Percentiles rank a stretch among this genome's conserved stretches.
phyloP scores from a whole-genome alignment of 2,329 filamentous ascomycete genomes.

The Chrysoporthe puriensis region DNA sequence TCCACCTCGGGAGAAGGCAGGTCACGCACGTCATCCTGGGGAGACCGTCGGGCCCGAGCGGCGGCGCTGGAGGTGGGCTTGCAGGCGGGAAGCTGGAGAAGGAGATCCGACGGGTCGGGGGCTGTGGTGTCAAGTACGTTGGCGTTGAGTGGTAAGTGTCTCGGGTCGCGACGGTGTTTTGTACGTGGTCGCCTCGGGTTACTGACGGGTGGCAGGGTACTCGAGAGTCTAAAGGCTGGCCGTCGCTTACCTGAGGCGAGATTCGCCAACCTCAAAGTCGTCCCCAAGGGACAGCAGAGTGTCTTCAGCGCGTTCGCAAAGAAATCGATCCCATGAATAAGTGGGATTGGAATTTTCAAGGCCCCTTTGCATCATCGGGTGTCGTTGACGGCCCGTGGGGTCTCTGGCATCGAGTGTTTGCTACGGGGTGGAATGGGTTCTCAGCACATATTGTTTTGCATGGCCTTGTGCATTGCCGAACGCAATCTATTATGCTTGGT shows the following conservation, averaged over 20 bases:
- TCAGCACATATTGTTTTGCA: slow-evolving; percentile 10
- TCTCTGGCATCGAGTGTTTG: slow-evolving; percentile 20
- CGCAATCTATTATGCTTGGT: slow-evolving; percentile 6
- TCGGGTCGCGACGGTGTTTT: not conserved
- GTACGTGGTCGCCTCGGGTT: slow-evolving; percentile 18
- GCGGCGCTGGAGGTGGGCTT: slow-evolving; percentile 73
- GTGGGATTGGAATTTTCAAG: not conserved
- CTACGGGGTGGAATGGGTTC: slow-evolving; percentile 3
- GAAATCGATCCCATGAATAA: slow-evolving; percentile 21
- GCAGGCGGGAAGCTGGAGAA: slow-evolving; percentile 79
- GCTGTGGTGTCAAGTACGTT: slow-evolving; percentile 77
- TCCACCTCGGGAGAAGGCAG: slow-evolving; percentile 69
- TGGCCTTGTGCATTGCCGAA: slow-evolving; percentile 16
- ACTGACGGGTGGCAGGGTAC: slow-evolving; percentile 56
- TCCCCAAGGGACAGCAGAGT: slow-evolving; percentile 64
- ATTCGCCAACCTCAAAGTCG: slow-evolving; percentile 68
- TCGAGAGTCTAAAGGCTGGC: slow-evolving; percentile 80
- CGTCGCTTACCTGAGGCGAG: slow-evolving; percentile 74
- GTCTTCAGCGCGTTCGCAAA: slow-evolving; percentile 52
- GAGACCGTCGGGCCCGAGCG: slow-evolving; percentile 50
- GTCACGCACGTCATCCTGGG: slow-evolving; percentile 90
- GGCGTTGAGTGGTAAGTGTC: slow-evolving; percentile 73
- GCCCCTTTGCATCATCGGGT: not conserved
- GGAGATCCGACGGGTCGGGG: slow-evolving; percentile 71
- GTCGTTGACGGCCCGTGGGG: not conserved